Percentiles rank a stretch among this genome's conserved stretches.
These are phyloP conservation scores for Leptographium radiaticola DNA, from an alignment of 2,329 filamentous ascomycete genomes.

Conservation along the genomic window DNA sequence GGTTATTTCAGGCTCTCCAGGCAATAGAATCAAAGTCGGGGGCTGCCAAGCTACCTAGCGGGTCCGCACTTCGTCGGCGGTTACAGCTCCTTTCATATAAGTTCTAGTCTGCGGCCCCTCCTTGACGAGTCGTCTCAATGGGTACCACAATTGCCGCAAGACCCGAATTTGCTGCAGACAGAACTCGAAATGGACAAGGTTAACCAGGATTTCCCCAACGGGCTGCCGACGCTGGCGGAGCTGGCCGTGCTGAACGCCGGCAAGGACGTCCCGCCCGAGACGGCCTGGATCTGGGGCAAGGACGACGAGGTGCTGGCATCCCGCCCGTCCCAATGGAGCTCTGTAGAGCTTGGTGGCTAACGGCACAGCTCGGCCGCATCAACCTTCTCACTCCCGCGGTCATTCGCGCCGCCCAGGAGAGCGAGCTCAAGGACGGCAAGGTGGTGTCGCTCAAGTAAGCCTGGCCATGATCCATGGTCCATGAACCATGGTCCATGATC, in stretches of 20 bases:
- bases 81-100: too few relatives aligned
- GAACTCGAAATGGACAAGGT: neutral
- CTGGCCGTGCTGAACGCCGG: slow-evolving; percentile 3
- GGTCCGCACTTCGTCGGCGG: too few relatives aligned
- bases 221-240: slow-evolving; percentile 4
- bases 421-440: slow-evolving; percentile 14
- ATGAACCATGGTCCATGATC: too few relatives aligned
- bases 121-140: too few relatives aligned
- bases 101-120: too few relatives aligned
- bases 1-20: too few relatives aligned
- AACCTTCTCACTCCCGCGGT: slow-evolving; percentile 35
- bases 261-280: slow-evolving; percentile 5
- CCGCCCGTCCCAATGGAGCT: too few relatives aligned
- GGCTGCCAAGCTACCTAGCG: too few relatives aligned
- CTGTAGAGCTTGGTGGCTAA: neutral
- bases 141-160: too few relatives aligned
- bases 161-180: neutral
- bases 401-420: slow-evolving; percentile 28
- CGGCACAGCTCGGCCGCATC: slow-evolving; percentile 27
- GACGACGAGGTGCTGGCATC: slow-evolving; percentile 2
- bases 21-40: too few relatives aligned
- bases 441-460: neutral
- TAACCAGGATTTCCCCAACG: slow-evolving; percentile 3
- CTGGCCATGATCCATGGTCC: too few relatives aligned
- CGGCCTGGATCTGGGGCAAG: slow-evolving; percentile 6